These are phyloP conservation scores for Mycena kentingensis DNA, from an alignment of 768 basidiomycete genomes.

Conservation along the genomic window DNA sequence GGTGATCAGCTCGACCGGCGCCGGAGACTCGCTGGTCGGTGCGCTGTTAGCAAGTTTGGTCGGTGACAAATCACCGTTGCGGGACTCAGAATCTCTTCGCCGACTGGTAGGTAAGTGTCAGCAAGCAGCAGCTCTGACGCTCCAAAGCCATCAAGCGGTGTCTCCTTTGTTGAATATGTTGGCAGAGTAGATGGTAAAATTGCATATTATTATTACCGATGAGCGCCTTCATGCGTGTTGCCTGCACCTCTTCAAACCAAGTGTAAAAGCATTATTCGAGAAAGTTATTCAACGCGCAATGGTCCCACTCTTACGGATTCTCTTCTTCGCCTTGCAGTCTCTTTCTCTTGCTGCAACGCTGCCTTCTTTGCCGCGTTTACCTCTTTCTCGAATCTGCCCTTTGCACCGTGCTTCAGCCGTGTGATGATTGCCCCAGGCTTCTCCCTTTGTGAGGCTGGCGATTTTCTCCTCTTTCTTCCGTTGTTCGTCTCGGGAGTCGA, in stretches of 20 bases:
- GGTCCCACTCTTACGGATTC: conserved; percentile 67
- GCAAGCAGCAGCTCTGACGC: conserved; percentile 59
- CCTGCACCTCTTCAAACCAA: too few relatives aligned
- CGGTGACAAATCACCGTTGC: conserved; percentile 45
- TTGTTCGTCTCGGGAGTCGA: conserved; percentile 23
- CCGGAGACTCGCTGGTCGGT: conserved; percentile 90
- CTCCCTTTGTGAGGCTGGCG: conserved; percentile 65
- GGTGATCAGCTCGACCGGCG: conserved; percentile 82
- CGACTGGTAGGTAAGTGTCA: conserved; percentile 59
- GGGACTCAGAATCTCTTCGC: conserved; percentile 46
- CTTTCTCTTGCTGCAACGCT: conserved; percentile 43
- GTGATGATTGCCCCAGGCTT: conserved; percentile 80
- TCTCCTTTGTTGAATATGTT: conserved; percentile 54
- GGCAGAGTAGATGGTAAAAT: conserved; percentile 1
- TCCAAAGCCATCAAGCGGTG: conserved; percentile 61
- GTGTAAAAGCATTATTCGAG: too few relatives aligned
- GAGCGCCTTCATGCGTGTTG: too few relatives aligned
- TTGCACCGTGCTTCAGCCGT: conserved; percentile 74
- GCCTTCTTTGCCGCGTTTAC: conserved; percentile 42
- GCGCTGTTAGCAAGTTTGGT: conserved; percentile 72
- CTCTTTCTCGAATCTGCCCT: conserved; percentile 59
- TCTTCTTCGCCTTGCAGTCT: conserved; percentile 50
- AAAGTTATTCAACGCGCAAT: too few relatives aligned
- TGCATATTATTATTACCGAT: conserved; percentile 3
- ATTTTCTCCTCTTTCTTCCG: conserved; percentile 34